Base-by-base conservation (phyloP, 2,329 filamentous ascomycete species). In the Esteya vermicola region DNA sequence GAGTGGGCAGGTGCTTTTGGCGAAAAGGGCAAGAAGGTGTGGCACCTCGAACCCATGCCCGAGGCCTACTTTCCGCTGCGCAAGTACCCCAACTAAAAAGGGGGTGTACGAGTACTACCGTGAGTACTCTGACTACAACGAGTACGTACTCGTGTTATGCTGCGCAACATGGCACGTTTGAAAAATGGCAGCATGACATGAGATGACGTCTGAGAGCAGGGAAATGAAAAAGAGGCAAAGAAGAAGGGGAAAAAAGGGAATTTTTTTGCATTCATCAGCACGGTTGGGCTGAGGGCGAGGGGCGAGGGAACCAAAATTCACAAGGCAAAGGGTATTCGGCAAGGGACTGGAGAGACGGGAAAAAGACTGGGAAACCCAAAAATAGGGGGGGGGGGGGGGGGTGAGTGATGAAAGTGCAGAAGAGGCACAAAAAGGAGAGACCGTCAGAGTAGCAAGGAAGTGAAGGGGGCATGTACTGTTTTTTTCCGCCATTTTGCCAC, bases 1-100 rank as follows among this genome's bases (percentile, higher is more conserved):
- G 69, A 73, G 43, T 76, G 72, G 72, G 49, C 56, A 14, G 53
- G 60, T 39, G 69, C 69, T 16, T 75, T 75, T 51, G 61, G 62
- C 21, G 51, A 58, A 39, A 52, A 59, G 28, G 59, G 56, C 3
- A 54, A 56, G 49, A 64, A 60, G 45, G 59, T 67, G 10, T 76
- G 70, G 69, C 70, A 75, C 51, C 56, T 75, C 25, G 68, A 75
- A 51, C 71, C 71, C n/a, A 75, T 75, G 71, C 70, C 71, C 0
- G 61, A 65, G 23, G 67, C 67, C 34, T 73, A 65, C 48, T 75
- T 74, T 48, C 70, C 71, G 6, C 61, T 76, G 41, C 63, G 71
- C 42, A 63, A 61, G 45, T 64, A 71, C 42, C 65, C 70, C 27
- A 75, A 76, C 57, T 76, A 54, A 59, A n/a, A n/a, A n/a, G n/a